phyloP scores from a whole-genome alignment of 345 rosid species.

The Hirschfeldia incana region DNA sequence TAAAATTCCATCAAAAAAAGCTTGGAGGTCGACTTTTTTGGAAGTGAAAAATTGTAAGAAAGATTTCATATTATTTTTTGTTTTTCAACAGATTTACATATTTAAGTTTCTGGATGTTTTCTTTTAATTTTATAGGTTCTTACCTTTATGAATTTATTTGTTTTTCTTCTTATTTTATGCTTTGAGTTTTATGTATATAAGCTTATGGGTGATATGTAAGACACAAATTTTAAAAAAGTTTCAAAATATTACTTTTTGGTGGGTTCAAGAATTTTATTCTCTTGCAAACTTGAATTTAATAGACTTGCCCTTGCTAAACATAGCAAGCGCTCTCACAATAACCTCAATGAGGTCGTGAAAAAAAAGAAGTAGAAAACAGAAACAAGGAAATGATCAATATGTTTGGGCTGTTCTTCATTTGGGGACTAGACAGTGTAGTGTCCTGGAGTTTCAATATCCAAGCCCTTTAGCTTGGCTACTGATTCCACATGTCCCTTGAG shows the following conservation, averaged over 20 bases:
- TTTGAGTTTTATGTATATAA: not conserved
- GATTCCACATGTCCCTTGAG: slow-evolving; percentile 89
- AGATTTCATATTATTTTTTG: no score
- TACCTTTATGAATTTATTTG: not conserved
- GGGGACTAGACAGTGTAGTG: slow-evolving; percentile 67
- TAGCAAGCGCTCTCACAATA: slow-evolving; percentile 22
- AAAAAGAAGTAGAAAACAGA: not conserved
- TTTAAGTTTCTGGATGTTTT: no score
- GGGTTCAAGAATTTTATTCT: not conserved
- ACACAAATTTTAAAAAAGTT: not conserved
- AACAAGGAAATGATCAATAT: slow-evolving; percentile 20
- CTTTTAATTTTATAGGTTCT: not conserved
- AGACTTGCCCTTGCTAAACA: not conserved
- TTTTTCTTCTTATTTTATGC: no score
- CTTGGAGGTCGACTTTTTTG: no score
- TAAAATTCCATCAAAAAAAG: no score
- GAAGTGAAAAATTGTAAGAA: no score
- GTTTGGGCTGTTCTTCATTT: not conserved
- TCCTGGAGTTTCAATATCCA: slow-evolving; percentile 76
- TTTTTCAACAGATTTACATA: no score
- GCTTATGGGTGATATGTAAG: not conserved
- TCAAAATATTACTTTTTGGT: not conserved
- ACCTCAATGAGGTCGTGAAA: slow-evolving; percentile 20
- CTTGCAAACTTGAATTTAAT: not conserved
- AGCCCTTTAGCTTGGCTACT: slow-evolving; percentile 81